Evolutionary conservation across 2,329 filamentous ascomycete genomes (phyloP), one percentile per base, ranked within the genome.

Genomic region (Monilinia aucupariae): DNA sequence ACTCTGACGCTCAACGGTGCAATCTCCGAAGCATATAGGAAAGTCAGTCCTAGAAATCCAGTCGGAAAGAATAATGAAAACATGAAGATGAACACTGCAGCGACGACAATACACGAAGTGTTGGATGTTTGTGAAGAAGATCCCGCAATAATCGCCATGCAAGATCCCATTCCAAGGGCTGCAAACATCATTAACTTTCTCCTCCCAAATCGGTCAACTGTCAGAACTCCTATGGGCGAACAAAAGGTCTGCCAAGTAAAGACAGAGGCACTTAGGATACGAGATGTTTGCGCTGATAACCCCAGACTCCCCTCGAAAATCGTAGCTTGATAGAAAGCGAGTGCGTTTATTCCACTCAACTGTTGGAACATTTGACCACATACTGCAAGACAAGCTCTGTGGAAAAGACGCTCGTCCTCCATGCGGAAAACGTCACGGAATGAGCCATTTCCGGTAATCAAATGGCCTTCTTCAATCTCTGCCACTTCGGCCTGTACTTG

Each of bases 141-240:
- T 47, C 71, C 73, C 1, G 74, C 73, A 10, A 85, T 77, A 45
- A 90, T 79, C 1, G 84, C 81, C 88, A 91, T 90, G 52, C 84
- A 86, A 2, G 79, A 72, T 27, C 84, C 84, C 78, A 86, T 85
- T 0, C 85, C 85, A 37, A 81, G 76, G 0, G 84, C 84, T 56
- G 87, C 88, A 66, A 90, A 83, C 22, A 91, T 75, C 86, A 92
- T 91, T 65, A 91, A 81, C 70, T 83, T 82, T 22, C 88, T 81
- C 34, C 89, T 85, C 13, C 87, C 87, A 4, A 87, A 82, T 1
- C 82, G 81, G 73, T 81, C 79, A 59, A 81, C 79, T 2, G 76
- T 73, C 20, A 74, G 74, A 4, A 78, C 67, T 1, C 76, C 75
- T 9, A 78, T 69, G 37, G 74, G 74, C 13, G 54, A 63, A 47